A percentile compares a stretch with the other conserved stretches of the same genome.
Conservation (phyloP, 2,329 filamentous ascomycete species). For the Aspergillus thermomutatus region DNA sequence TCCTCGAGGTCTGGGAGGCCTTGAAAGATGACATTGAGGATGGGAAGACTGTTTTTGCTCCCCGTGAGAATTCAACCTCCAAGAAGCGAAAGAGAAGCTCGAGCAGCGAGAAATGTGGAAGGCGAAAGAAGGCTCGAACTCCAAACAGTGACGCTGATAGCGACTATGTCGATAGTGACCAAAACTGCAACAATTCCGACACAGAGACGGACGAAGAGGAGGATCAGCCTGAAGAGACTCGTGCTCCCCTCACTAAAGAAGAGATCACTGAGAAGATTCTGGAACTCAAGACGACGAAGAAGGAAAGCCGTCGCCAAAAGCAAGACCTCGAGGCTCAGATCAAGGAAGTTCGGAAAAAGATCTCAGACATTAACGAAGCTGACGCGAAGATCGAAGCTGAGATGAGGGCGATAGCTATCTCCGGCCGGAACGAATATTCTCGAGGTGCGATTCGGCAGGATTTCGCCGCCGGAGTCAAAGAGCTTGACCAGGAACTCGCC, state of each 20-base stretch:
- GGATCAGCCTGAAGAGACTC: constrained; percentile 10
- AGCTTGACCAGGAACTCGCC: constrained; percentile 1
- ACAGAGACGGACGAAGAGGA: neutral
- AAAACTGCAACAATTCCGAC: constrained; percentile 10
- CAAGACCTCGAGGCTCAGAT: neutral
- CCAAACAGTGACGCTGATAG: neutral
- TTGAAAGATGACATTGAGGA: neutral
- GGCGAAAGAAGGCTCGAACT: neutral
- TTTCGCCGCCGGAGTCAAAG: constrained; percentile 1
- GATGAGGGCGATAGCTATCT: constrained; percentile 27
- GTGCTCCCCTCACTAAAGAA: neutral
- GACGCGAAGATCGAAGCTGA: constrained; percentile 12
- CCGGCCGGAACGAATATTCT: constrained; percentile 10
- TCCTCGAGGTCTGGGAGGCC: neutral
- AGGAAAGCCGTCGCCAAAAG: neutral
- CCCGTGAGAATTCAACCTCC: neutral
- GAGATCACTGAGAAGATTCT: neutral
- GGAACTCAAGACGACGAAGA: neutral
- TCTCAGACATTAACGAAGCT: neutral
- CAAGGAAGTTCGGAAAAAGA: neutral
- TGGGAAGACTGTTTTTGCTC: neutral
- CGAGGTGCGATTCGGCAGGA: constrained; percentile 3
- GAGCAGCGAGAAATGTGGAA: neutral
- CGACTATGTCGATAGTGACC: neutral
- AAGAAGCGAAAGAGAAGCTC: neutral